Evolutionary conservation across 805 yeast species (phyloP), one percentile per base, ranked within the genome.

Genomic region (Pichia nakasei): DNA sequence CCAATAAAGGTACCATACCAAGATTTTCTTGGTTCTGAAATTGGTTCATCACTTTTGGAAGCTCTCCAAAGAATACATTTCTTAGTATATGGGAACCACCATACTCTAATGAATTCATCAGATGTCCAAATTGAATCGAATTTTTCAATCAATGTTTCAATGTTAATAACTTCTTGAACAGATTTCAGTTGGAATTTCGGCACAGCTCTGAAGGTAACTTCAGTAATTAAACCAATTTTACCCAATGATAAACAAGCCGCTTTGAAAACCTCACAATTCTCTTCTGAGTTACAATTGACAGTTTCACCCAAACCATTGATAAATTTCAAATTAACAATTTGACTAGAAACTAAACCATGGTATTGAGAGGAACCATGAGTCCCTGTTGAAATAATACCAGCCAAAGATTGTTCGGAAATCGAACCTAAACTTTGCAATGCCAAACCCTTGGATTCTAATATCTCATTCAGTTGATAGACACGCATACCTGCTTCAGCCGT

Each of bases 21-120:
- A 22, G 89, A 80, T 19, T 70, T 69, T 55, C 85, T 70, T 26
- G 93, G 86, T 3, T 65, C 68, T 5, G 84, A 73, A 38, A 76
- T 64, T 0, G 81, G 73, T 32, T 82, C 85, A 22, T 67, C 66
- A 1, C 95, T 77, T 58, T 86, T 86, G 21, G 76, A 66, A 33
- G 95, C 97, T 58, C 94, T 76, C 97, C 97, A 91, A 39, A 88
- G 68, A 27, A 88, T 79, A 68, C 95, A 85, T 57, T 82, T 82
- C 41, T 78, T 76, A 17, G 93, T 72, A 62, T 91, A 93, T 1
- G 98, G 97, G 63, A 84, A 93, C 97, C 97, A 93, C 97, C 97
- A 91, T 40, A 88, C 77, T 51, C 97, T 77, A 38, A 88, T 82
- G 57, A 79, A 91, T 65, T 91, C 98, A n/a, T 87, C 74, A 38